Percentiles rank a stretch among this genome's conserved stretches.
These are phyloP conservation scores for Colletotrichum gloeosporioides DNA, from an alignment of 2,329 filamentous ascomycete genomes.

Conservation along the genomic window DNA sequence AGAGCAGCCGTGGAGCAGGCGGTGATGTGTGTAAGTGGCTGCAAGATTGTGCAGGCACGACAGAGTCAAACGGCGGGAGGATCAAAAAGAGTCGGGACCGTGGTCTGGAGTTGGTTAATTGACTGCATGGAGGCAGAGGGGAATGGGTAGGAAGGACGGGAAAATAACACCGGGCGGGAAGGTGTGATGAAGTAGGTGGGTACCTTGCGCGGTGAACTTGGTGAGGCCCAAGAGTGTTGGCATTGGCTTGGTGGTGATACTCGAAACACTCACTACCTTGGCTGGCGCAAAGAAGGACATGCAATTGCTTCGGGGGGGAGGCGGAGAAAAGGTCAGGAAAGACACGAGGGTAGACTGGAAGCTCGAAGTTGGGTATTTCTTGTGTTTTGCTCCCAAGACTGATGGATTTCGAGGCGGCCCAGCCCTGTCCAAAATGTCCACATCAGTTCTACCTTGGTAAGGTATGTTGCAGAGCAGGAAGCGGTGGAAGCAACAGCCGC, in stretches of 20 bases:
- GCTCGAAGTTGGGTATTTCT: background rate
- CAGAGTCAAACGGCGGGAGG: background rate
- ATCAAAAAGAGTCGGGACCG: background rate
- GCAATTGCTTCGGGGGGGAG: background rate
- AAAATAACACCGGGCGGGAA: background rate
- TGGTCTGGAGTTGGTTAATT: background rate
- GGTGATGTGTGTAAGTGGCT: background rate
- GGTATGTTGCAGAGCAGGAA: background rate
- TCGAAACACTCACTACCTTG: background rate
- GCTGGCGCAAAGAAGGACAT: background rate
- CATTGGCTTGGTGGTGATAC: background rate
- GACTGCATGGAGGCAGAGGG: background rate
- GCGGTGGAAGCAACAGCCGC: constrained; percentile 7
- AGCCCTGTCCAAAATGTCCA: background rate
- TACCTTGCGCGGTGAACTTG: background rate
- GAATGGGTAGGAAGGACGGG: background rate
- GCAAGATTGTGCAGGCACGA: background rate
- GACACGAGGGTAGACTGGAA: background rate
- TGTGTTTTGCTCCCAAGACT: background rate
- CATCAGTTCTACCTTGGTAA: background rate
- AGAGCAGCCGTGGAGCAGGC: background rate
- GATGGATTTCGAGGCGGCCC: background rate
- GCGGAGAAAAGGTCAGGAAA: background rate
- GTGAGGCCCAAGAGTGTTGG: no score
- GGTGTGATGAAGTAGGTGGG: background rate